These are phyloP conservation scores for Linnemannia schmuckeri DNA, from an alignment of 192 early-diverging fungal species.

Conservation along the genomic window DNA sequence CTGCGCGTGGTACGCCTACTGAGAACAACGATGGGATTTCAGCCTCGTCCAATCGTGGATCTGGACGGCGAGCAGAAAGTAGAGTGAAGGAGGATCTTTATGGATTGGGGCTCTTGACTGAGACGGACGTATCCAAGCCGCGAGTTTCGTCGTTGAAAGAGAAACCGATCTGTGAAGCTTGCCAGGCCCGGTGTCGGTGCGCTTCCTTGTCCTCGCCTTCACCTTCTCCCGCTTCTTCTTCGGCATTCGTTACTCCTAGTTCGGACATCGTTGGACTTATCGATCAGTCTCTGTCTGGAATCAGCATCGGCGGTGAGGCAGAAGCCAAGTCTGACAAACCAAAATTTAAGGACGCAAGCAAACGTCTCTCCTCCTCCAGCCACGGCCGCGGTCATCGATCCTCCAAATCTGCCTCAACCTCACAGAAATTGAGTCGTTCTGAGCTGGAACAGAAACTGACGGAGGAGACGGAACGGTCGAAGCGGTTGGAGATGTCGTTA, in stretches of 20 bases:
- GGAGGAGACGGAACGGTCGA: conserved; percentile 27
- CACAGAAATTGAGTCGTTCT: neutral
- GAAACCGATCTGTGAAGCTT: conserved; percentile 19
- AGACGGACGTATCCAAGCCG: neutral
- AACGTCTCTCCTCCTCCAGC: neutral
- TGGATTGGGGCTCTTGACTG: conserved; percentile 14
- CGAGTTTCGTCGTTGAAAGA: neutral
- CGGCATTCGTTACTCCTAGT: too few relatives aligned
- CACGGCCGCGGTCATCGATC: conserved; percentile 12
- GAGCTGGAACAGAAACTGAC: conserved; percentile 23
- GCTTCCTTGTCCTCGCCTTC: too few relatives aligned
- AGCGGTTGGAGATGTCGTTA: conserved; percentile 47
- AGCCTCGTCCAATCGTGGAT: neutral
- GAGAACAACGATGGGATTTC: neutral
- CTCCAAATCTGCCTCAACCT: conserved; percentile 20
- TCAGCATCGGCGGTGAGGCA: neutral
- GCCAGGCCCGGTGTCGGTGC: conserved; percentile 34
- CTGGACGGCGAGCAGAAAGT: neutral
- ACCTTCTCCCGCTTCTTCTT: neutral
- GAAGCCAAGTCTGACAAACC: neutral
- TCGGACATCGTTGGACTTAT: neutral
- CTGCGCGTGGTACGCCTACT: neutral
- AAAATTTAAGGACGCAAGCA: neutral
- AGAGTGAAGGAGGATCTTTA: neutral
- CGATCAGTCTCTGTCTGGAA: neutral